Evolutionary conservation across 2,329 filamentous ascomycete genomes (phyloP).

Genomic region (Monosporascus cannonballus): DNA sequence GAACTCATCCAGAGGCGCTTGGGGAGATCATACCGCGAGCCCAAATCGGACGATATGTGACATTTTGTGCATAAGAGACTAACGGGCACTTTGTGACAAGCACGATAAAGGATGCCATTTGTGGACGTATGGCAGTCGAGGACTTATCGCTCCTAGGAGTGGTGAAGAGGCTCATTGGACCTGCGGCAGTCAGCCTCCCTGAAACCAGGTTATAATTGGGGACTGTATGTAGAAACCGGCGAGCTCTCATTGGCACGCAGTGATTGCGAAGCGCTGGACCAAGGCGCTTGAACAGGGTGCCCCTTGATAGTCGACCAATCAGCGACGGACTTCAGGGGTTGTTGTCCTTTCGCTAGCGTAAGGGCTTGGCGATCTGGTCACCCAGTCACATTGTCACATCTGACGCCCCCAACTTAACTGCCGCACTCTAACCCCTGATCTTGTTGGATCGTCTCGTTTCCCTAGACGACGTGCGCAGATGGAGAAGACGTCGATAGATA

Average conservation of each 20-base stretch:
- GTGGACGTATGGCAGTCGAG: conserved; percentile 17
- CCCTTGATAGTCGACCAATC: conserved; percentile 11
- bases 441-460: conserved; percentile 3
- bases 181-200: conserved; percentile 8
- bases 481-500: too few species aligned
- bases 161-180: conserved; percentile 13
- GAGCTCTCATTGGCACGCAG: conserved; percentile 14
- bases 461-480: not conserved
- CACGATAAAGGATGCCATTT: not conserved
- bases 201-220: conserved; percentile 14
- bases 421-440: conserved; percentile 4
- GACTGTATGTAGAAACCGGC: conserved; percentile 14
- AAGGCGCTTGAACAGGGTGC: conserved; percentile 12
- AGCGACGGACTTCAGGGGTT: not conserved
- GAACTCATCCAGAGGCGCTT: conserved; percentile 7
- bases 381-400: conserved; percentile 17
- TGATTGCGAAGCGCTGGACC: conserved; percentile 19
- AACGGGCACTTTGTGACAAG: not conserved
- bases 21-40: conserved; percentile 3
- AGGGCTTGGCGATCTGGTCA: not conserved
- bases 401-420: conserved; percentile 11
- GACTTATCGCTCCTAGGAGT: conserved; percentile 7
- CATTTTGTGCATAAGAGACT: conserved; percentile 14
- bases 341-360: not conserved
- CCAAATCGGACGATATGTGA: conserved; percentile 15